Percentiles rank a stretch among this genome's conserved stretches.
Evolutionary conservation across 1,139 yeast genomes (phyloP).

Genomic region (Hemisphaericaspora xylanilytica): DNA sequence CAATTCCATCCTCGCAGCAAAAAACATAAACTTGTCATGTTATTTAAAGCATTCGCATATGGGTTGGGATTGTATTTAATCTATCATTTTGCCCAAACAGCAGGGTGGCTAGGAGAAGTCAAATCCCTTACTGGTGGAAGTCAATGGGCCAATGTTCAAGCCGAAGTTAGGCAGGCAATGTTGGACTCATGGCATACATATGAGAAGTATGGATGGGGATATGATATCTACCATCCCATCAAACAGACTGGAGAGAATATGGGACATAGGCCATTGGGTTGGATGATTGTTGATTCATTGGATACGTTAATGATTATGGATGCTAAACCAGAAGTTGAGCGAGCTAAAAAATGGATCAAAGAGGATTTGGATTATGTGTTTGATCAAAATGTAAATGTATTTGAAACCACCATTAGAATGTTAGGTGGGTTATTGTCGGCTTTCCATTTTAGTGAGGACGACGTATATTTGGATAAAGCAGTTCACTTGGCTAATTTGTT

Average conservation of each 20-base stretch:
- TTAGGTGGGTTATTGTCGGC: slow-evolving; percentile 89
- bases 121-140: neutral
- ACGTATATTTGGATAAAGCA: slow-evolving; percentile 74
- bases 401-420: slow-evolving; percentile 93
- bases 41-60: slow-evolving; percentile 41
- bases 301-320: slow-evolving; percentile 87
- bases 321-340: slow-evolving; percentile 58
- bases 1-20: slow-evolving; percentile 10
- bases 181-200: slow-evolving; percentile 80
- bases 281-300: slow-evolving; percentile 90
- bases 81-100: slow-evolving; percentile 20
- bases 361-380: slow-evolving; percentile 48
- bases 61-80: slow-evolving; percentile 39
- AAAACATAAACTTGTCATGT: slow-evolving; percentile 28
- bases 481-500: slow-evolving; percentile 67
- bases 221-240: slow-evolving; percentile 46
- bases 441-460: slow-evolving; percentile 66
- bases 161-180: slow-evolving; percentile 61
- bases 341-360: slow-evolving; percentile 75
- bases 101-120: neutral
- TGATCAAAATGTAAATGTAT: slow-evolving; percentile 75
- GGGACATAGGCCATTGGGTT: slow-evolving; percentile 85
- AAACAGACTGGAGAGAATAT: slow-evolving; percentile 65
- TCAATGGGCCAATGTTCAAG: slow-evolving; percentile 47
- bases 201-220: slow-evolving; percentile 78